phyloP scores from a whole-genome alignment of 176 grass and related monocot genomes.

The Zizania latifolia region DNA sequence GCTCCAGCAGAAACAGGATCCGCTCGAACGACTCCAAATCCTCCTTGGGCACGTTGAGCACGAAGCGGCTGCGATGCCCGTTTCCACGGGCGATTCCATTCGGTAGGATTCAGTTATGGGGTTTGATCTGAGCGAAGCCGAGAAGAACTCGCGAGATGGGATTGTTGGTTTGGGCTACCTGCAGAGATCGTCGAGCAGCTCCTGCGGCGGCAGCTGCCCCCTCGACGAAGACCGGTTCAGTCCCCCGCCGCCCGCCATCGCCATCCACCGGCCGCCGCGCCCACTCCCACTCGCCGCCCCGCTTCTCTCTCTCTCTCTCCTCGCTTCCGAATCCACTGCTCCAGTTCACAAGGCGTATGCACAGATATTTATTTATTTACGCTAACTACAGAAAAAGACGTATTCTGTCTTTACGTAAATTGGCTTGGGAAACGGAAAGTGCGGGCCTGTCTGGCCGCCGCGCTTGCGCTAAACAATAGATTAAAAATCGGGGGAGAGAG shows the following conservation, averaged over 20 bases:
- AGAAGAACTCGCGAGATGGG: conserved; percentile 1
- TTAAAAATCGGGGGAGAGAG: conserved; percentile 33
- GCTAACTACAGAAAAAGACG: background rate
- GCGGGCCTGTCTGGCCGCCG: no score
- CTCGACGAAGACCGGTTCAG: conserved; percentile 38
- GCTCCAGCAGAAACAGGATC: conserved; percentile 94
- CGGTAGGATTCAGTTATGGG: background rate
- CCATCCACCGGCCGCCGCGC: conserved; percentile 28
- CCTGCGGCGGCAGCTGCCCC: conserved; percentile 64
- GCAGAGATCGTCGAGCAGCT: conserved; percentile 97
- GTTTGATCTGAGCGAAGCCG: conserved; percentile 15
- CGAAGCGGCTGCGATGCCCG: conserved; percentile 59
- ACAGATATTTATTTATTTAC: fast-evolving
- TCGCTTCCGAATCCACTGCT: background rate
- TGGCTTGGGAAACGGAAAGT: no score
- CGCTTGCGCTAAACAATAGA: background rate
- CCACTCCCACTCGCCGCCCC: background rate
- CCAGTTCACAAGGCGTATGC: background rate
- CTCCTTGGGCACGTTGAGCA: conserved; percentile 93
- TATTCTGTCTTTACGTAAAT: fast-evolving
- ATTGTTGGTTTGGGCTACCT: conserved; percentile 53
- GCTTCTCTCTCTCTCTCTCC: background rate
- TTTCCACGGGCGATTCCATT: background rate
- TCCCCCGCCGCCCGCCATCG: conserved; percentile 49
- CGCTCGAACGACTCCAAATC: conserved; percentile 95